Conservation (phyloP, 257 asterid genomes). For the Gentiana dahurica region DNA sequence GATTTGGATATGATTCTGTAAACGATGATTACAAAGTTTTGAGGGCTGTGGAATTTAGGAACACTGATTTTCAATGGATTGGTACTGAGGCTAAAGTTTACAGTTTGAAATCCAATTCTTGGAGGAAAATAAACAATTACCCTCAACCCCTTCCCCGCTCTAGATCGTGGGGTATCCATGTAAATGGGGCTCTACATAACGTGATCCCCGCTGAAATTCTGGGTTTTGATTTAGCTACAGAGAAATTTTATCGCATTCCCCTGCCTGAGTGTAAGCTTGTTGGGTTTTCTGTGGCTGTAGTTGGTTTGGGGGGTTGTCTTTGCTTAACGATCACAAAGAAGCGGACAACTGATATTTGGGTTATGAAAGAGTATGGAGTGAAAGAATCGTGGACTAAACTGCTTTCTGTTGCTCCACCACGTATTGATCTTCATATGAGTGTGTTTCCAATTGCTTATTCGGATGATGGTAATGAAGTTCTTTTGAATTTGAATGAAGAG, state of each 20-base stretch:
- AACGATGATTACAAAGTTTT: conserved; percentile 49
- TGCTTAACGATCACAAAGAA: conserved; percentile 19
- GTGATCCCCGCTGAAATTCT: conserved; percentile 15
- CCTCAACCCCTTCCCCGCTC: conserved; percentile 31
- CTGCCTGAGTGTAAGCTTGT: conserved; percentile 13
- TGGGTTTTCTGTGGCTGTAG: conserved; percentile 21
- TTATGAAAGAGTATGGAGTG: conserved; percentile 53
- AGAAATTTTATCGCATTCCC: conserved; percentile 24
- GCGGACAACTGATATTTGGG: conserved; percentile 35
- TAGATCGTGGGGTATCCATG: conserved; percentile 41
- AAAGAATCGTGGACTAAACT: conserved; percentile 53
- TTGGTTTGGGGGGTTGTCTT: conserved; percentile 34
- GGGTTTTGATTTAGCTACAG: conserved; percentile 44
- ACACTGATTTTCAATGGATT: conserved; percentile 18
- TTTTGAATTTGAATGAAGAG: conserved; percentile 21
- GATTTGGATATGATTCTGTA: conserved; percentile 35
- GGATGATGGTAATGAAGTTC: conserved; percentile 23
- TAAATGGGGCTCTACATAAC: conserved; percentile 41
- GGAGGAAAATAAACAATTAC: conserved; percentile 35
- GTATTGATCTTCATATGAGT: conserved; percentile 1
- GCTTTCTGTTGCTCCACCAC: conserved; percentile 30
- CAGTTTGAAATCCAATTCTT: conserved; percentile 35
- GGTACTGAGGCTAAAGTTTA: conserved; percentile 28
- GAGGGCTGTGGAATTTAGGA: conserved; percentile 25
- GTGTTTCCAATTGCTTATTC: conserved; percentile 31